Conservation (phyloP, 2,329 filamentous ascomycete species). For the Lachnellula hyalina region DNA sequence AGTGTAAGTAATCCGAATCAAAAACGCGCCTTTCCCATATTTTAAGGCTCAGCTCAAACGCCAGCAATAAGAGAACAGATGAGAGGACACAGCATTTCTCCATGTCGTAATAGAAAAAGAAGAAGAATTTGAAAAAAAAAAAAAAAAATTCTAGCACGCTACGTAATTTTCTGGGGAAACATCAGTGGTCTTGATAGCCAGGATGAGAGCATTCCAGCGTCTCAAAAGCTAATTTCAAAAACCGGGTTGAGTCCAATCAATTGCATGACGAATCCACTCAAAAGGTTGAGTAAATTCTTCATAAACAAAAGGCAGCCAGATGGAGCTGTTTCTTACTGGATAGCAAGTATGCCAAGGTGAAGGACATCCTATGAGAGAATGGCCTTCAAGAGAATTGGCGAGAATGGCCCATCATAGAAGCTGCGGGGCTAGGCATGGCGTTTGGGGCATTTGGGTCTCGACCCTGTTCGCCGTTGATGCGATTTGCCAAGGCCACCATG, state of each 20-base stretch:
- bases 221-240: constrained; percentile 18
- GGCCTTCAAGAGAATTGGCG: constrained; percentile 9
- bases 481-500: constrained; percentile 35
- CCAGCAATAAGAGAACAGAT: constrained; percentile 14
- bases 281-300: constrained; percentile 18
- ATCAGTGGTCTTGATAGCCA: constrained; percentile 8
- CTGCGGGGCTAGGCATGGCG: constrained; percentile 2
- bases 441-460: constrained; percentile 1
- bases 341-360: constrained; percentile 1
- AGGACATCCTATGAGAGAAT: not conserved
- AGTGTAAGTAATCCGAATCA: constrained; percentile 1
- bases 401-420: constrained; percentile 7
- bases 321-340: constrained; percentile 6
- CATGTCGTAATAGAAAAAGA: not conserved
- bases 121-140: constrained; percentile 12
- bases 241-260: constrained; percentile 13
- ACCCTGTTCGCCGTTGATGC: constrained; percentile 26
- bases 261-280: constrained; percentile 17
- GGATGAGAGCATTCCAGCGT: constrained; percentile 30
- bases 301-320: constrained; percentile 16
- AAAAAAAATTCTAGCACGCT: constrained; percentile 11
- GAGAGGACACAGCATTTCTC: not conserved
- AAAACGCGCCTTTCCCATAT: not conserved
- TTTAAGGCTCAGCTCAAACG: constrained; percentile 16
- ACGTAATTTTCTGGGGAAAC: constrained; percentile 5